Base-by-base conservation (phyloP, 1,284 basidiomycete genomes). In the Irpex rosettiformis region DNA sequence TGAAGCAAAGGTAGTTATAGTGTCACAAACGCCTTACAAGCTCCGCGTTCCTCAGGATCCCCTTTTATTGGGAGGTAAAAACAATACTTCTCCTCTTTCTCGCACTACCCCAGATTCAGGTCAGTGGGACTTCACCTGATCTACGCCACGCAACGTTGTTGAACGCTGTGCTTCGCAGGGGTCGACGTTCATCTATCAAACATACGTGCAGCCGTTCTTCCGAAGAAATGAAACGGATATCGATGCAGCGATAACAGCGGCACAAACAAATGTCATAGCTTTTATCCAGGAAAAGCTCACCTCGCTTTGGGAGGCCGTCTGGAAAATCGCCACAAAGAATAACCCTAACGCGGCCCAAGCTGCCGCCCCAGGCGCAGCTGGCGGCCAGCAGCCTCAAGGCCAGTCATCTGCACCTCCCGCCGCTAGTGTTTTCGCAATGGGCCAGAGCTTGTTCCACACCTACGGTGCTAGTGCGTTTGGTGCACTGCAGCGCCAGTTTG, bases 61-160 rank as follows among this genome's bases (percentile, higher is more conserved):
- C 91, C 2, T 89, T 93, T 71, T 93, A 93, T 70, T 89, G 85
- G 78, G 82, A 92, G 66, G 59, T 83, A 64, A 88, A 91, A 66
- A 87, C 86, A 6, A 29, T 84, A 10, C 82, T 92, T 69, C 75
- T 93, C 27, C 77, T 93, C 25, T 93, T 87, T 75, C 73, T 93
- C 45, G 78, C 89, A 2, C 78, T 92, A 3, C 88, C 89, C 11
- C 86, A 90, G 73, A 86, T 83, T 2, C 82, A 89, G 79, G 89
- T 88, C 59, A 62, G 77, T 73, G 30, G 53, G 24, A 37, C 33
- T 58, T 54, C 24, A 28, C 40, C n/a, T n/a, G 29, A 7, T 25
- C 3, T 10, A 30, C 10, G 10, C n/a, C n/a, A 16, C 29, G 6
- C 11, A 51, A 21, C 52, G 25, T 27, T 21, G 40, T 8, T 22